These are phyloP conservation scores for Pythium sp. DNA, from an alignment of 352 stramenopile species.

Conservation along the genomic window DNA sequence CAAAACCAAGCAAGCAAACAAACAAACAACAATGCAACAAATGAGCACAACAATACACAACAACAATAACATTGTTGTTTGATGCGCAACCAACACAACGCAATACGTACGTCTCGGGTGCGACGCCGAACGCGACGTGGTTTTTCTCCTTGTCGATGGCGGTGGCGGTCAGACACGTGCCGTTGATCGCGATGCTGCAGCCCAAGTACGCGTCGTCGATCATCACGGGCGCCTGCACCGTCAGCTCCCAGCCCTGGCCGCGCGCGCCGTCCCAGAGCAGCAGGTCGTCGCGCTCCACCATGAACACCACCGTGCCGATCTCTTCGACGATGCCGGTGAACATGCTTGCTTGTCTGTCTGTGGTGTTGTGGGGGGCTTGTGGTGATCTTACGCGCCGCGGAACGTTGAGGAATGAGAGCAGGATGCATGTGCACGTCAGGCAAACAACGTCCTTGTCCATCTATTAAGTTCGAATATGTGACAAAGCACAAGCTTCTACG, in stretches of 20 bases:
- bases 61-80: not conserved
- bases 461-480: too few species aligned
- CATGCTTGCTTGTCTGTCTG: conserved; percentile 43
- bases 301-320: conserved; percentile 93
- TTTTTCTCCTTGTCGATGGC: conserved; percentile 67
- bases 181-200: conserved; percentile 97
- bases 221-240: conserved; percentile 74
- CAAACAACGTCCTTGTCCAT: not conserved
- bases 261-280: conserved; percentile 94
- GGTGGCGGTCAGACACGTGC: conserved; percentile 97
- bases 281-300: conserved; percentile 91
- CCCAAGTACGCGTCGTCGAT: conserved; percentile 86
- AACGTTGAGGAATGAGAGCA: conserved; percentile 5
- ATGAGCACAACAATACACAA: not conserved
- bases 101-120: conserved; percentile 89
- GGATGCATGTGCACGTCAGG: not conserved
- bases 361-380: not conserved
- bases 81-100: not conserved
- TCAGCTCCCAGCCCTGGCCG: conserved; percentile 89
- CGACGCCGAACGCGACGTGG: conserved; percentile 91
- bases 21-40: conserved; percentile 1
- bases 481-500: too few species aligned
- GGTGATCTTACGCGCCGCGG: not conserved
- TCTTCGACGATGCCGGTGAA: conserved; percentile 99
- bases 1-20: too few species aligned